Conservation (phyloP, 306 rosid genomes). For the Quercus ilex region DNA sequence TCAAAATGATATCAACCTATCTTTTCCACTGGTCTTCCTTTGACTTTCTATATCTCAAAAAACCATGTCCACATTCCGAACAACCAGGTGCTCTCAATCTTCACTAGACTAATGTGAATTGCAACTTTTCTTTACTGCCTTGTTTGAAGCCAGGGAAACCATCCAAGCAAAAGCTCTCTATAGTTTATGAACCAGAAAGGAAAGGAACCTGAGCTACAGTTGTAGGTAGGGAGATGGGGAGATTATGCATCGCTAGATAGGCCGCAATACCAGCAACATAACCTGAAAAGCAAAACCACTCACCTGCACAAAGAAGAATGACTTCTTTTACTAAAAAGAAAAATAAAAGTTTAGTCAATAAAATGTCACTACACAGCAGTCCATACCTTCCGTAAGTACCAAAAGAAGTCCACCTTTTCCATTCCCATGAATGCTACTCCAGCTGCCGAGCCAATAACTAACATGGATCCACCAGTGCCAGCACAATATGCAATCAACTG, state of each 20-base stretch:
- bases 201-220: constrained; percentile 73
- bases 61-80: constrained; percentile 9
- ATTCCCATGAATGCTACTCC: constrained; percentile 99
- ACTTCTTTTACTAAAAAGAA: background rate
- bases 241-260: constrained; percentile 61
- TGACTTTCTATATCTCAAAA: background rate
- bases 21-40: background rate
- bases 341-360: background rate
- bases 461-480: constrained; percentile 96
- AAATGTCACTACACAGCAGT: background rate
- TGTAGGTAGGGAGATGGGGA: constrained; percentile 60
- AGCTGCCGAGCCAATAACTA: constrained; percentile 88
- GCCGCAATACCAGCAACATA: constrained; percentile 87
- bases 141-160: constrained; percentile 13
- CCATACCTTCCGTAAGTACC: constrained; percentile 86
- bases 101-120: background rate
- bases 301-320: constrained; percentile 50
- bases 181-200: constrained; percentile 52
- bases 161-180: constrained; percentile 13
- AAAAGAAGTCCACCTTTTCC: constrained; percentile 97
- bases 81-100: background rate
- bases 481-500: constrained; percentile 85
- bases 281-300: constrained; percentile 91
- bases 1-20: background rate
- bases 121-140: background rate